Percentiles rank a stretch among this genome's conserved stretches.
These are phyloP conservation scores for Barnettozyma vustinii DNA, from an alignment of 805 yeast species.

Conservation along the genomic window DNA sequence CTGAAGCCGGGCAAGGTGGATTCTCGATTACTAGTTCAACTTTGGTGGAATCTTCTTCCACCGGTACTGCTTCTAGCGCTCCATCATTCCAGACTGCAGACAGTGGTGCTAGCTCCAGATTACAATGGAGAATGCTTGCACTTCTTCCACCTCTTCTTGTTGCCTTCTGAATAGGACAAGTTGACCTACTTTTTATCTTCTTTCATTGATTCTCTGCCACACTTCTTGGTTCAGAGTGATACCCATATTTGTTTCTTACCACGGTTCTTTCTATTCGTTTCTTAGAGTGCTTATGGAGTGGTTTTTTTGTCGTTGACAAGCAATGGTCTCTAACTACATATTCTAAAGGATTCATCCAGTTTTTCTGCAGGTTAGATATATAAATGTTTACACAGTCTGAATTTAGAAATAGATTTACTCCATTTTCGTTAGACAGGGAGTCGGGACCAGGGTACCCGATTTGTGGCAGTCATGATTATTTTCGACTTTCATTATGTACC, in stretches of 20 bases:
- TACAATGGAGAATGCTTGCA: neutral
- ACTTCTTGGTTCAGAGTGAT: neutral
- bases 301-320: too few relatives aligned
- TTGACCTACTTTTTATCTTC: neutral
- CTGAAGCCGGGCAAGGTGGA: neutral
- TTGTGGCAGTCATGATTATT: too few relatives aligned
- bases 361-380: neutral
- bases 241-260: neutral
- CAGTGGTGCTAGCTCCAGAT: neutral
- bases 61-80: neutral
- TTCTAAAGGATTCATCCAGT: neutral
- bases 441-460: too few relatives aligned
- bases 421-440: too few relatives aligned
- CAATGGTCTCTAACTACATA: neutral
- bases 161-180: neutral
- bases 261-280: neutral
- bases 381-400: too few relatives aligned
- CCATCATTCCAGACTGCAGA: neutral
- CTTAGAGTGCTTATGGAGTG: neutral
- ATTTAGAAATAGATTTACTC: too few relatives aligned
- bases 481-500: too few relatives aligned
- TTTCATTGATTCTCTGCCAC: neutral
- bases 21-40: slow-evolving; percentile 1
- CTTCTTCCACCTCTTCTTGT: neutral
- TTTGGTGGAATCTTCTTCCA: neutral